Evolutionary conservation across 805 yeast species (phyloP), one percentile per base, ranked within the genome.

Genomic region (Metschnikowia shivogae): DNA sequence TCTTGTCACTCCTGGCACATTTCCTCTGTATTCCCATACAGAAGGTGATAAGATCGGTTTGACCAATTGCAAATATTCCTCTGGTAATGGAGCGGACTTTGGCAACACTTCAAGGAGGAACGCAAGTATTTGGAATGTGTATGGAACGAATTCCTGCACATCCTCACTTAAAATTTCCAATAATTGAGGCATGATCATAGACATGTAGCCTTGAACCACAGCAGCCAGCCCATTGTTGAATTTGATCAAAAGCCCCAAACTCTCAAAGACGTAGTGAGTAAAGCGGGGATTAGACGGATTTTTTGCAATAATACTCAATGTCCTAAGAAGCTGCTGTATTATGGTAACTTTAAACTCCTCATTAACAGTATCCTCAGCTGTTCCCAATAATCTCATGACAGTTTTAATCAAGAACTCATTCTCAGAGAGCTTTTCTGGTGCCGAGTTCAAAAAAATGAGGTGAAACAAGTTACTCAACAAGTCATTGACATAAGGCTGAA

Each of bases 231-330:
- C 65, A 34, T 69, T 59, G 22, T 45, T 48, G 58, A 64, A 82
- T 52, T 83, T 82, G 47, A 90, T 68, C 40, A 90, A 68, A 4
- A 83, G 84, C 22, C 93, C 92, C 47, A 93, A 73, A 7, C 95
- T 76, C 70, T 93, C 99, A 62, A 93, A 93, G 4, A 86, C 74
- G 60, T 82, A 95, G 64, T 93, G 99, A 6, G 89, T 79, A 59
- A 93, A 93, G 56, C 84, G 80, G 36, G 99, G 99, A 65, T 93
- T 93, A 5, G 98, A 87, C 5, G 99, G 99, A 58, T 93, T 93
- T 55, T 81, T 82, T 20, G 89, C 72, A 44, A 90, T 89, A 12
- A 81, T 78, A 12, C 73, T 74, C 39, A 90, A 73, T 39, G 93
- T 86, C 42, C 76, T 70, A 36, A 90, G 65, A 35, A 92, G 69